Evolutionary conservation across 192 early-diverging fungal genomes (phyloP).

Genomic region (Phlyctochytrium bullatum): DNA sequence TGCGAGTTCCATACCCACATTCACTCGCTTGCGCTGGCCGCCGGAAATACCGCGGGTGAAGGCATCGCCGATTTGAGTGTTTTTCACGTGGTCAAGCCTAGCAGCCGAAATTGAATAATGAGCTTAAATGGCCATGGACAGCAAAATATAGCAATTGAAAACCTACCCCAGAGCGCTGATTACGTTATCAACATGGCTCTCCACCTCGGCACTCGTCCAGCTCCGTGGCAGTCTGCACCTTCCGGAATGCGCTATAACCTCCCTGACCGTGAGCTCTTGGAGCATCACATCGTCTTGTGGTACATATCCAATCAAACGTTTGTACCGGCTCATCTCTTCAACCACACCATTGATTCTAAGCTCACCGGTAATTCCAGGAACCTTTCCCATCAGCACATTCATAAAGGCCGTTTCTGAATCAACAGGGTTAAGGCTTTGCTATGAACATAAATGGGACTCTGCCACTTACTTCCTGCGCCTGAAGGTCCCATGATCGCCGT

Average conservation of each 20-base stretch:
- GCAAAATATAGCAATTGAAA: not conserved
- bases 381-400: slow-evolving; percentile 37
- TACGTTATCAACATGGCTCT: slow-evolving; percentile 71
- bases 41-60: slow-evolving; percentile 59
- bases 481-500: slow-evolving; percentile 93
- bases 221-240: slow-evolving; percentile 66
- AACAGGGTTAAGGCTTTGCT: not conserved
- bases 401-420: slow-evolving; percentile 38
- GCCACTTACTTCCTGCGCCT: slow-evolving; percentile 66
- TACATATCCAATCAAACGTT: slow-evolving; percentile 39
- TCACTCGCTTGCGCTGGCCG: slow-evolving; percentile 64
- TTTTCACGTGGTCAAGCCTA: not conserved
- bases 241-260: slow-evolving; percentile 72
- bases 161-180: slow-evolving; percentile 56
- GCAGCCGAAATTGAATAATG: not conserved
- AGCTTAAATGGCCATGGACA: not conserved
- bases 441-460: not conserved
- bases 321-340: slow-evolving; percentile 18
- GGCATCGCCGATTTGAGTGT: slow-evolving; percentile 49
- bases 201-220: slow-evolving; percentile 64
- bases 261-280: slow-evolving; percentile 59
- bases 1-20: slow-evolving; percentile 41
- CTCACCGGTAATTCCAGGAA: slow-evolving; percentile 22
- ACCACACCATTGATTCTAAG: slow-evolving; percentile 27
- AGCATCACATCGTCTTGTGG: slow-evolving; percentile 32